A percentile compares a stretch with the other conserved stretches of the same genome.
These are phyloP conservation scores for Hamamelis virginiana DNA, from an alignment of 164 flowering plant genomes.

Conservation along the genomic window DNA sequence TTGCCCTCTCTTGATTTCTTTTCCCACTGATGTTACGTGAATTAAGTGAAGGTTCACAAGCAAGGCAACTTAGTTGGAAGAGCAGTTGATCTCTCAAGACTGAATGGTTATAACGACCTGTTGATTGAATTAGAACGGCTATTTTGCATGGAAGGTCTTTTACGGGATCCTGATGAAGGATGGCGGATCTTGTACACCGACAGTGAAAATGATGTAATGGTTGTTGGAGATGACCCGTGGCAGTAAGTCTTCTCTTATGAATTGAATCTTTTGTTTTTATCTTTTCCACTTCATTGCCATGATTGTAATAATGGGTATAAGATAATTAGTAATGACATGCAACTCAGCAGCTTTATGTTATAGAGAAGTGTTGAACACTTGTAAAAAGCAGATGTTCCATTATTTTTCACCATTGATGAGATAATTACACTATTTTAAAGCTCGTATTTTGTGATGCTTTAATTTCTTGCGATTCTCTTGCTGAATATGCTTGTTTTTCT, in stretches of 20 bases:
- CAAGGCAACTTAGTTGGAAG: slow-evolving; percentile 92
- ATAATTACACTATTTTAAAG: too few species aligned
- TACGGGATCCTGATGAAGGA: slow-evolving; percentile 64
- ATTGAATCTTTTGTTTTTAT: not conserved
- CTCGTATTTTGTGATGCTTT: not conserved
- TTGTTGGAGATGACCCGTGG: slow-evolving; percentile 96
- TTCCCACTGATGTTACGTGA: slow-evolving; percentile 15
- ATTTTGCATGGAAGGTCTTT: slow-evolving; percentile 86
- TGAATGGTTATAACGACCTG: slow-evolving; percentile 68
- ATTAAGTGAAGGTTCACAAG: slow-evolving; percentile 77
- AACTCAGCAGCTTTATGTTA: too few species aligned
- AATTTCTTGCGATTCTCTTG: not conserved
- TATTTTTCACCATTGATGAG: too few species aligned
- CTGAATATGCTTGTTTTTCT: not conserved
- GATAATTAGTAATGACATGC: too few species aligned
- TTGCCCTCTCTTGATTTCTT: slow-evolving; percentile 9
- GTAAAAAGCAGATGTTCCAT: too few species aligned
- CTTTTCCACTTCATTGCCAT: not conserved
- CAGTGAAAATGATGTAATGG: slow-evolving; percentile 82
- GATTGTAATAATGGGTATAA: too few species aligned
- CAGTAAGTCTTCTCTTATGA: slow-evolving; percentile 51
- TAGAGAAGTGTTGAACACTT: too few species aligned
- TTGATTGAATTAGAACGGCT: slow-evolving; percentile 66
- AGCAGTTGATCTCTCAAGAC: slow-evolving; percentile 78
- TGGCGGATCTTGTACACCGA: slow-evolving; percentile 91